Base-by-base conservation (phyloP, 306 rosid species). In the Bauhinia variegata region DNA sequence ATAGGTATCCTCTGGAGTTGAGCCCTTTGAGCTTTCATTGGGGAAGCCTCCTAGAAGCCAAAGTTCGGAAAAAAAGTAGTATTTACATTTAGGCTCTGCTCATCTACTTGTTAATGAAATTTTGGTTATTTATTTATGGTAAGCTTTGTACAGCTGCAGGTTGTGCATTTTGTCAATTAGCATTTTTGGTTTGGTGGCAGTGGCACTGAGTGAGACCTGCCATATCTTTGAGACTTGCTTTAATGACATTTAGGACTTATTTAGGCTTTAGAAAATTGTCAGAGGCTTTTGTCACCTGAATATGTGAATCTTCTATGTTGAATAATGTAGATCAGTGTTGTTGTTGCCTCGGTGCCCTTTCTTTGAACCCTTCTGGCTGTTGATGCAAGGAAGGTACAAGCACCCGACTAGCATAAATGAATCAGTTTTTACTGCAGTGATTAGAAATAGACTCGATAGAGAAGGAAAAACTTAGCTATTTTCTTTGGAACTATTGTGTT, bases 231-330 rank as follows among this genome's bases (percentile, higher is more conserved):
- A 0, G 33, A 16, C 18, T 36, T 11, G 15, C 33, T 34, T 34
- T n/a, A n/a, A 23, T 23, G 28, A 18, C 16, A 42, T 34, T 11
- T 30, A 31, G 10, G 34, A 28, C 13, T 30, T 13, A 53, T 28
- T 46, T 65, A 74, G 61, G 44, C 60, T 56, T 47, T 1, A 30
- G 44, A 65, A 36, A 43, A 36, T 48, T 28, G 11, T 18, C 31
- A 36, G 43, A 18, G 60, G 70, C 6, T 68, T 53, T 49, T 46
- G 0, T 43, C 51, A 33, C 65, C 12, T 23, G 46, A 49, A 60
- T 53, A 51, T 67, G 28, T 8, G 67, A 8, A 61, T 63, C 12
- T 7, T 34, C 15, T 11, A 36, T 47, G 44, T 44, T 67, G 58
- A 66, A 59, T n/a, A 37, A 39, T 11, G 0, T 8, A 14, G 28